Base-by-base conservation (phyloP, 2,329 filamentous ascomycete genomes). In the Phoma herbarum region DNA sequence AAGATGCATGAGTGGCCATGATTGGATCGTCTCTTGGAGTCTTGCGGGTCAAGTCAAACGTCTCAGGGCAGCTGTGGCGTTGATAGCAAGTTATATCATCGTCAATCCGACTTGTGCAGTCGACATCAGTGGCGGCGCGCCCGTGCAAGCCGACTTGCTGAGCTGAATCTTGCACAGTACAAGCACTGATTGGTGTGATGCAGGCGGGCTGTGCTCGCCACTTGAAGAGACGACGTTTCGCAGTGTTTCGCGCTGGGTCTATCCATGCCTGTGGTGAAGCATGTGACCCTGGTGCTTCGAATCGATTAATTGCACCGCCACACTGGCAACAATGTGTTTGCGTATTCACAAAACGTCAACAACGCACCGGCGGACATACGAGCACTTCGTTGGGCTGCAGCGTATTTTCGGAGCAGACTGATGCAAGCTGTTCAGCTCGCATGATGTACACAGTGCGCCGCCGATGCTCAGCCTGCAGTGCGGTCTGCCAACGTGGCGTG, bases 391-490 rank as follows among this genome's bases (percentile, higher is more conserved):
- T 67, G 58, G 60, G 63, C 59, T 63, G 60, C 56, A 59, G 49
- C 64, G 65, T 70, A 71, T 73, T 75, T 74, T 71, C 62, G 67
- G 64, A 63, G 64, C 35, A 64, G 60, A 60, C 59, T 67, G 52
- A 73, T 71, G 73, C 71, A 72, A 62, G 70, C 70, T 71, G 70
- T 62, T 64, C 52, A 59, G 62, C 62, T 69, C 66, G 72, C 70
- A 71, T 65, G 57, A 60, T 48, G 51, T 7, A 54, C 35, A 57
- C 45, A 67, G 62, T 48, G 44, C 55, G 49, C 49, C 48, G 45
- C 54, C 20, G 22, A 18, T 52, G 57, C 67, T 70, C 67, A 70
- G 69, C 65, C 64, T 72, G 66, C 68, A 64, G 61, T 70, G 64
- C 69, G 67, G 66, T 66, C 72, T 62, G 61, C 71, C 67, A 76